Conservation (phyloP, 2,329 filamentous ascomycete genomes). For the Cordyceps fumosorosea region DNA sequence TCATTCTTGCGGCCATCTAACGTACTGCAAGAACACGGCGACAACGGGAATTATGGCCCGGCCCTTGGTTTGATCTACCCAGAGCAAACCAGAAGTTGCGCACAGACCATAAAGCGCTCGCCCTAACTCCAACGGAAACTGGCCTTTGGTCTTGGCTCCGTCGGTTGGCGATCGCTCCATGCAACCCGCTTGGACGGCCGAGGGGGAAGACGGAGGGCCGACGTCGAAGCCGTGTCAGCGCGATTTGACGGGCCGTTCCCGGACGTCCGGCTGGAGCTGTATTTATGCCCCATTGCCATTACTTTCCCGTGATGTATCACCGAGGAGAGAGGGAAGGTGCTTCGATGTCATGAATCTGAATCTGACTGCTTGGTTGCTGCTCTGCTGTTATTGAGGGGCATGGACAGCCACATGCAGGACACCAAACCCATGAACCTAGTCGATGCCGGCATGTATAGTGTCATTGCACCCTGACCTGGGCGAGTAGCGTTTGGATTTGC, state of each 20-base stretch:
- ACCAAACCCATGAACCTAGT: background rate
- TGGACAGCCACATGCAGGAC: background rate
- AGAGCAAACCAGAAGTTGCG: background rate
- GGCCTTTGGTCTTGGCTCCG: background rate
- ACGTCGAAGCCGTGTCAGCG: background rate
- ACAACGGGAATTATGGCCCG: background rate
- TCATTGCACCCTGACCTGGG: background rate
- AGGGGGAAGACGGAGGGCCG: background rate
- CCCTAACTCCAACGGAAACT: background rate
- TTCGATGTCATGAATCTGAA: background rate
- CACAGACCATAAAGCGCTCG: background rate
- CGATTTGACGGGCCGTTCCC: background rate
- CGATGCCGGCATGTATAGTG: slow-evolving; percentile 1
- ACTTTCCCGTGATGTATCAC: background rate
- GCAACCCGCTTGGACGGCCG: background rate
- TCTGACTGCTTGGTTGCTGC: background rate
- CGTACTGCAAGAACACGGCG: background rate
- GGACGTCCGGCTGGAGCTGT: background rate
- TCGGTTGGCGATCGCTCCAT: slow-evolving; percentile 1
- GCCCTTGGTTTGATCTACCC: background rate
- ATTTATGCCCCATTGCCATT: background rate
- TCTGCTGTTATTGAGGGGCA: background rate
- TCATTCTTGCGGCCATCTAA: background rate
- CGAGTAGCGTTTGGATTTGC: background rate
- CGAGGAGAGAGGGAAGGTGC: background rate